These are phyloP conservation scores for Leishmania martiniquensis DNA, from an alignment of 208 protist species.

Conservation along the genomic window DNA sequence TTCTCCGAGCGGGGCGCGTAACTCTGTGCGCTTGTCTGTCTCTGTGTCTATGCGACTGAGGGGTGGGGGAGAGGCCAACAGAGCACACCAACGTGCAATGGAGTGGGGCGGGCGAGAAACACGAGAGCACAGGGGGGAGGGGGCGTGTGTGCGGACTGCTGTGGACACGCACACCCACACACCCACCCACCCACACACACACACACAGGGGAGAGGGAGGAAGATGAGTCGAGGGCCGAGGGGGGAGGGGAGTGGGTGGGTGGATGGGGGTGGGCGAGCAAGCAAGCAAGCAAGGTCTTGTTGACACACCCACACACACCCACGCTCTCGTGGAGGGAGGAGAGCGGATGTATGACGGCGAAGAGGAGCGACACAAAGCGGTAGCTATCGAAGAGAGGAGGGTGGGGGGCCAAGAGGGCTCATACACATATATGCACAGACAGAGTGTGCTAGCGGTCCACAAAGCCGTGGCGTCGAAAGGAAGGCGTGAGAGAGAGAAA, in stretches of 20 bases:
- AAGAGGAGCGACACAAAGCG: no score
- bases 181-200: constrained; percentile 6
- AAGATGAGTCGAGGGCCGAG: no score
- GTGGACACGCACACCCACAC: no score
- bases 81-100: constrained; percentile 1
- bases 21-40: no score
- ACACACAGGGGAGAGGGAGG: neutral
- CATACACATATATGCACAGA: neutral
- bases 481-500: neutral
- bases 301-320: neutral
- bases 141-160: neutral
- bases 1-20: neutral
- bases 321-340: no score
- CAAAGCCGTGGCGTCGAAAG: neutral
- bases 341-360: no score
- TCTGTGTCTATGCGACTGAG: no score
- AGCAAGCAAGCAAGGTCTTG: neutral
- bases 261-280: neutral
- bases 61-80: no score
- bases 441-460: neutral
- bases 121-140: neutral
- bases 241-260: neutral
- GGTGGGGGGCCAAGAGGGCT: no score
- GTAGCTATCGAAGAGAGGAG: no score
- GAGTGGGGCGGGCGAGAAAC: neutral